Evolutionary conservation across 179 eudicot species (phyloP), one percentile per base, ranked within the genome.

Genomic region (Vitellaria paradoxa): DNA sequence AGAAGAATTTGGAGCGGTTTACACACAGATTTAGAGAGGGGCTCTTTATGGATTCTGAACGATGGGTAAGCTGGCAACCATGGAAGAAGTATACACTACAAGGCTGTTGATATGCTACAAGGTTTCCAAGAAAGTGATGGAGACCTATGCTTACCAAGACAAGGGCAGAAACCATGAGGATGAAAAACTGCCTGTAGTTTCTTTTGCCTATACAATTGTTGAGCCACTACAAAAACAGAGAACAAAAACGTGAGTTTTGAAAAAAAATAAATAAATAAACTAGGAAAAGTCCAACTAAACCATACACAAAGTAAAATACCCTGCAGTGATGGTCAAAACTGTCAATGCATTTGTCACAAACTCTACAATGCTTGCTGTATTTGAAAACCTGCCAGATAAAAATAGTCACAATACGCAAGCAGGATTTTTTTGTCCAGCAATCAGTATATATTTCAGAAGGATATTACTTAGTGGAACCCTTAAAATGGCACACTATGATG

Each of bases 311-410:
- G 45, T 42, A 42, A 71, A 65, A 53, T 94, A 96, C 99, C 99
- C 99, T 90, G 91, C 99, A 96, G 77, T 96, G 99, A 78, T 96
- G 99, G 89, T 96, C 99, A 76, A 96, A 96, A 72, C 82, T 78
- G 82, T 92, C 88, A 10, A 96, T 98, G 72, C 99, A 96, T 87
- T 96, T 96, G 87, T 96, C 99, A 78, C 99, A 96, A 72, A 96
- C 99, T 90, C 99, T 90, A 67, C 99, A 96, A 84, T 96, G 99
- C 82, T 96, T 96, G 91, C 99, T 96, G 86, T 92, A 94, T 93
- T 90, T 96, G 90, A 84, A 96, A 82, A 96, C 98, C 99, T 96
- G 82, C 84, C 85, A 66, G 42, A 59, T 13, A 72, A 47, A 6
- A 56, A 70, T 9, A 11, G 40, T 60, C 45, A 56, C 45, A 47